phyloP scores from a whole-genome alignment of 371 early-diverging fungal genomes.

The Vittaforma corneae region DNA sequence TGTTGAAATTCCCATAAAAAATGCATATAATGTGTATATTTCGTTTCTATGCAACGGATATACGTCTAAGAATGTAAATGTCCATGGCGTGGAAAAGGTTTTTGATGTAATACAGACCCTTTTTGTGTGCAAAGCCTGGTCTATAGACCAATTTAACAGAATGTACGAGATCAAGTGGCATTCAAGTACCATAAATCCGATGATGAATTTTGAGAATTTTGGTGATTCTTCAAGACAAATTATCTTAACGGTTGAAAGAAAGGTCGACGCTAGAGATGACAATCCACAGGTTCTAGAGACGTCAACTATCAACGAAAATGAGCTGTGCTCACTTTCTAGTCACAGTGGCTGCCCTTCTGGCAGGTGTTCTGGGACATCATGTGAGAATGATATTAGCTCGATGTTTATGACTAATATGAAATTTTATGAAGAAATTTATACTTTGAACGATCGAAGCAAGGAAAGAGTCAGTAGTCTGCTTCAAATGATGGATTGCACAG shows the following conservation, averaged over 20 bases:
- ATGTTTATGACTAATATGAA: no score
- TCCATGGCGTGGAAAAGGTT: conserved; percentile 10
- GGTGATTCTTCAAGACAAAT: background rate
- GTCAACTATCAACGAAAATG: no score
- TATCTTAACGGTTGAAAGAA: conserved; percentile 6
- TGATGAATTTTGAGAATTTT: conserved; percentile 15
- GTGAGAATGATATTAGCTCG: no score
- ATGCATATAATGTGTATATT: conserved; percentile 8
- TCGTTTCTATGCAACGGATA: conserved; percentile 8
- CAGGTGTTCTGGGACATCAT: no score
- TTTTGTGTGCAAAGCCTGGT: conserved; percentile 9
- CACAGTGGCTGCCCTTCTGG: no score
- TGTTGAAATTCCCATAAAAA: conserved; percentile 14
- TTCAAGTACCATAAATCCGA: background rate
- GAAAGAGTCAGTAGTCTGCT: no score
- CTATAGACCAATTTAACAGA: conserved; percentile 7
- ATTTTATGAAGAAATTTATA: no score
- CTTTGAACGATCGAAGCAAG: no score
- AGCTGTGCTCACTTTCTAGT: no score
- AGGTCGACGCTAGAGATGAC: no score
- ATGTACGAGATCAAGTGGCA: background rate
- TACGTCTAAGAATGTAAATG: conserved; percentile 12
- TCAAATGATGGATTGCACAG: no score
- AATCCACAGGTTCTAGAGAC: no score
- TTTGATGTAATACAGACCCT: conserved; percentile 17